Evolutionary conservation across 257 asterid species (phyloP).

Genomic region (Solanum phureja): DNA sequence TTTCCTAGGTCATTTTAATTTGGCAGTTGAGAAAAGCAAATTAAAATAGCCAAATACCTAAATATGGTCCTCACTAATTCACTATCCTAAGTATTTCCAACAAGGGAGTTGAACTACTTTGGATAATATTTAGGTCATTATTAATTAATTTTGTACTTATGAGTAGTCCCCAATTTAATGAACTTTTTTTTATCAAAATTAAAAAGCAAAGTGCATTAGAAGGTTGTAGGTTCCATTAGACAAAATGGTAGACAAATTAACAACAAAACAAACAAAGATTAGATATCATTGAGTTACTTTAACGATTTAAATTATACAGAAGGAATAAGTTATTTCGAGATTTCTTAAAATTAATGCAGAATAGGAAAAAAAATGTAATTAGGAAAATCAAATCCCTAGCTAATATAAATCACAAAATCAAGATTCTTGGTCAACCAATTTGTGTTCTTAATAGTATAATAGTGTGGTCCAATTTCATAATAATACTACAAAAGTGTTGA

Average conservation of each 20-base stretch:
- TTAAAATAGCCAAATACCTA: background rate
- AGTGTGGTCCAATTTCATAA: background rate
- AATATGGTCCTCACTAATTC: background rate
- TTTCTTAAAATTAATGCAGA: background rate
- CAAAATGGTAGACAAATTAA: background rate
- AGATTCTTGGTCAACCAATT: conserved; percentile 9
- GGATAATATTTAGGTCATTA: background rate
- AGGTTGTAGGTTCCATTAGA: background rate
- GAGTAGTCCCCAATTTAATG: background rate
- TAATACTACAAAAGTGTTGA: background rate
- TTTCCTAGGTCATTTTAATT: background rate
- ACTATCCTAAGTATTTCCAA: background rate
- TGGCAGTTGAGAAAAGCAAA: background rate
- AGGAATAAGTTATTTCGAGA: background rate
- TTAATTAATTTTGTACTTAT: background rate
- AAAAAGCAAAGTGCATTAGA: background rate
- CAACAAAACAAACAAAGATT: background rate
- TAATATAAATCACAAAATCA: background rate
- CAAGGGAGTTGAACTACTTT: background rate
- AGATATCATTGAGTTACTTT: background rate
- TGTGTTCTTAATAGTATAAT: background rate
- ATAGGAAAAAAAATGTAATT: background rate
- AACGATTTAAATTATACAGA: background rate
- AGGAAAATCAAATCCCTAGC: background rate
- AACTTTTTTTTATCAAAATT: background rate